A percentile compares a stretch with the other conserved stretches of the same genome.
Conservation (phyloP, 805 yeast genomes). For the Saccharomycopsis guyanensis region DNA sequence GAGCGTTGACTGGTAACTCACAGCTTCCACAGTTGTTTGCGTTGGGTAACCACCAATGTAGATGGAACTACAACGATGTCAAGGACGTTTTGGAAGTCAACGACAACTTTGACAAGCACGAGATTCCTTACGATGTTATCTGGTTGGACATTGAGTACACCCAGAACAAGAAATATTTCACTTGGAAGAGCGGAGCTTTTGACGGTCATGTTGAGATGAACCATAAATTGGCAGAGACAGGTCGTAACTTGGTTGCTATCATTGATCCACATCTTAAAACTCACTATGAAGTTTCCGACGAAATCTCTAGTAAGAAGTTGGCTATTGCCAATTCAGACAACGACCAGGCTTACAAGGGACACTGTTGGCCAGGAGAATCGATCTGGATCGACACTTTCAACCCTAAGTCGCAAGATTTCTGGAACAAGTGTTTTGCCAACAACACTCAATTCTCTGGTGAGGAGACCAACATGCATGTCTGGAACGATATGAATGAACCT, state of each 20-base stretch:
- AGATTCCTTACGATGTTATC: constrained; percentile 81
- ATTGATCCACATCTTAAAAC: constrained; percentile 88
- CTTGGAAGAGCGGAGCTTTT: constrained; percentile 74
- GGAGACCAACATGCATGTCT: constrained; percentile 64
- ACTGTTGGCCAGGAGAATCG: constrained; percentile 98
- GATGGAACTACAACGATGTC: constrained; percentile 95
- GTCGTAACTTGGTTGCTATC: constrained; percentile 74
- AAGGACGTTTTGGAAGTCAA: constrained; percentile 73
- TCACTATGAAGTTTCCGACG: constrained; percentile 57
- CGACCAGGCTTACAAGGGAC: constrained; percentile 60
- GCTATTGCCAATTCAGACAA: constrained; percentile 38
- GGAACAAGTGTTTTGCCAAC: constrained; percentile 48
- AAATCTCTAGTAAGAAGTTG: constrained; percentile 33
- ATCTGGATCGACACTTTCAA: constrained; percentile 86
- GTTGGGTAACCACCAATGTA: constrained; percentile 89
- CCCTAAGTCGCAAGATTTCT: constrained; percentile 49
- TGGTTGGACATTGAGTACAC: constrained; percentile 96
- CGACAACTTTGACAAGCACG: constrained; percentile 58
- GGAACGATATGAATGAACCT: constrained; percentile 99
- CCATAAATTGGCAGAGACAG: constrained; percentile 53
- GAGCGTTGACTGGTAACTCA: constrained; percentile 64
- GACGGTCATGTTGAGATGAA: constrained; percentile 71
- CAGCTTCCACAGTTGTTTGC: constrained; percentile 70
- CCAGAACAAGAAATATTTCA: constrained; percentile 78
- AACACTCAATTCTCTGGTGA: constrained; percentile 40